Base-by-base conservation (phyloP, 2,329 filamentous ascomycete genomes). In the Chaetomium sp. region DNA sequence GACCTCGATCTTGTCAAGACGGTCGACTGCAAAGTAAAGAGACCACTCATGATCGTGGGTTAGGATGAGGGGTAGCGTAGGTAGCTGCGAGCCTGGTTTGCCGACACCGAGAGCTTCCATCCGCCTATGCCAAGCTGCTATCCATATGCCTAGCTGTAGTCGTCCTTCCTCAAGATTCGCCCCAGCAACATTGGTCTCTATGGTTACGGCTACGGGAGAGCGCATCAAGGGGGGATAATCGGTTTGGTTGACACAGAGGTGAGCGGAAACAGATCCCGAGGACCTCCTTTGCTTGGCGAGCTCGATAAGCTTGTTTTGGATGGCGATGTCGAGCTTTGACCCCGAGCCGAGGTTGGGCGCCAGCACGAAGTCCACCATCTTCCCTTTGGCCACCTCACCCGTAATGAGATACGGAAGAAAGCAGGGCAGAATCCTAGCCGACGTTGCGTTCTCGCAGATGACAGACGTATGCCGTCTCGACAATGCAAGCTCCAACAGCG, bases 1-100 rank as follows among this genome's bases (percentile, higher is more conserved):
- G 19, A 58, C 35, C 44, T 52, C 56, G 32, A 58, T 58, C 44
- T 42, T 58, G 10, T 58, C 48, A 41, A 52, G 36, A 14, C 49
- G 52, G 42, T 58, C 56, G 49, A 55, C 56, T 27, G 56, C 56
- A 49, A 58, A 58, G 45, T 58, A 58, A 35, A 58, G 56, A 14
- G 37, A 54, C 56, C 56, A 58, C 40, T 49, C 34, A 37, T 58
- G 56, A 32, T 58, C 56, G 35, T 58, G 52, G 37, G 38, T 54
- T 34, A 57, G 52, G 43, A 57, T 54, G 19, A 57, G 55, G 36
- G 55, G 55, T 9, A 57, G 37, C 8, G 55, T 57, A 14, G 55
- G 55, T 14, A 57, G 44, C 48, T 19, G 38, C 43, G 54, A 50
- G 32, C 46, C 52, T 44, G 27, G 32, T 34, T 53, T 58, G 36